Conservation (phyloP, 208 protist species). For the Blechomonas ayalai region DNA sequence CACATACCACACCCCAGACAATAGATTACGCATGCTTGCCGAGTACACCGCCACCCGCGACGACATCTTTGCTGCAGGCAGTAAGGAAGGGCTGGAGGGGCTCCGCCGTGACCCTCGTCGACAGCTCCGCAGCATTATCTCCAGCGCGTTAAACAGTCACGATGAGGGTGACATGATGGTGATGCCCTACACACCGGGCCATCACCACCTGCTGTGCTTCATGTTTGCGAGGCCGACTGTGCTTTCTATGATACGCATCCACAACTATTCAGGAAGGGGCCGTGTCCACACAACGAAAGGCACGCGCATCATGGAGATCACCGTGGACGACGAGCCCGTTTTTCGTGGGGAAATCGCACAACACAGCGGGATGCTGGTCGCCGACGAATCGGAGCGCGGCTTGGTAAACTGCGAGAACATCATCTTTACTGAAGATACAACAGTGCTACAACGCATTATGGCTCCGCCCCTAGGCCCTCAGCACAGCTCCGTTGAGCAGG, state of each 20-base stretch:
- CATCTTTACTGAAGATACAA: slow-evolving; percentile 45
- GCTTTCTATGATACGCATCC: slow-evolving; percentile 73
- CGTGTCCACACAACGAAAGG: slow-evolving; percentile 83
- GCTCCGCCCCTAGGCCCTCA: too few relatives aligned
- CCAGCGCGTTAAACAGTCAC: slow-evolving; percentile 64
- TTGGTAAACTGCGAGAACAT: slow-evolving; percentile 69
- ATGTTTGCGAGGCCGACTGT: slow-evolving; percentile 37
- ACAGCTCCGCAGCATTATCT: slow-evolving; percentile 71
- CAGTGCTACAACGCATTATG: slow-evolving; percentile 28
- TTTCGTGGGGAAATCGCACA: slow-evolving; percentile 79
- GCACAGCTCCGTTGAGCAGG: too few relatives aligned
- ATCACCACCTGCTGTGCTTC: slow-evolving; percentile 64
- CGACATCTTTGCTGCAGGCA: slow-evolving; percentile 6
- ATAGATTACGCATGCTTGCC: slow-evolving; percentile 7
- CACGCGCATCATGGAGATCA: slow-evolving; percentile 72
- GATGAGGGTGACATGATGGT: slow-evolving; percentile 82
- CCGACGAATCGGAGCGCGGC: slow-evolving; percentile 8
- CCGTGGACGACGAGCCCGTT: slow-evolving; percentile 54
- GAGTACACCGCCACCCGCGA: slow-evolving; percentile 21
- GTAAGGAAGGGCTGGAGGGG: slow-evolving; percentile 2
- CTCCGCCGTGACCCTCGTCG: slow-evolving; percentile 15
- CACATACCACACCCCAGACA: background rate
- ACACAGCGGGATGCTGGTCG: slow-evolving; percentile 30
- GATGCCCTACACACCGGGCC: slow-evolving; percentile 65
- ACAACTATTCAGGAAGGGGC: slow-evolving; percentile 89